Percentiles rank a stretch among this genome's conserved stretches.
Conservation (phyloP, 176 grass and related monocot species). For the Lolium perenne region DNA sequence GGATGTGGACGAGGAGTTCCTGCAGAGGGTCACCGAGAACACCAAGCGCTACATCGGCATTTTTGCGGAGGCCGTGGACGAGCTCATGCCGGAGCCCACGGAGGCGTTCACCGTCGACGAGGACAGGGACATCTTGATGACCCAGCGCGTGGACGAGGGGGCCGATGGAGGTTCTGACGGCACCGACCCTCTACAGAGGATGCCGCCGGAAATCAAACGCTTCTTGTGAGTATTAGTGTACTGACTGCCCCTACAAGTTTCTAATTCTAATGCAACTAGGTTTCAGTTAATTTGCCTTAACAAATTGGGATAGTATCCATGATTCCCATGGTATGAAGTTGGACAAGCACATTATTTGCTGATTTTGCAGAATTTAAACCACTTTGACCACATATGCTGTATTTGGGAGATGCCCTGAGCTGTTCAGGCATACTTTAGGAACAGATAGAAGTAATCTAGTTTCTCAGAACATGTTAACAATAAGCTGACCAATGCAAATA, state of each 20-base stretch:
- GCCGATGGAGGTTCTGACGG: slow-evolving; percentile 53
- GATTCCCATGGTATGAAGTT: slow-evolving; percentile 8
- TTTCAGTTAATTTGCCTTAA: not conserved
- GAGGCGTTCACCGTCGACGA: slow-evolving; percentile 87
- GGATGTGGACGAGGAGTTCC: slow-evolving; percentile 84
- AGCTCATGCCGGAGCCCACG: slow-evolving; percentile 95
- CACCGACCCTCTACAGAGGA: slow-evolving; percentile 73
- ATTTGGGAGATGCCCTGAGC: not conserved
- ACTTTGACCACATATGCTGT: not conserved
- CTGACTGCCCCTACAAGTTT: not conserved
- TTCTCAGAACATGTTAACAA: slow-evolving; percentile 12
- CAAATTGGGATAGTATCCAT: not conserved
- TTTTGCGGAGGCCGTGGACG: slow-evolving; percentile 82
- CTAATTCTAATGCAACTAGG: not conserved
- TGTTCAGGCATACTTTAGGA: not conserved
- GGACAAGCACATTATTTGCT: not conserved
- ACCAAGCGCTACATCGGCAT: slow-evolving; percentile 78
- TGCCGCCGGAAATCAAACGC: slow-evolving; percentile 94
- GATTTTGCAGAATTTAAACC: not conserved
- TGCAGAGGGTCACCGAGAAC: slow-evolving; percentile 84
- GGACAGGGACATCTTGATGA: slow-evolving; percentile 94
- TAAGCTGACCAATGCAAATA: not conserved
- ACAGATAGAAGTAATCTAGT: not conserved
- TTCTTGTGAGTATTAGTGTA: slow-evolving; percentile 77
- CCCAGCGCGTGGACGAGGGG: slow-evolving; percentile 88